Evolutionary conservation across 805 yeast species (phyloP).

Genomic region (Suhomyces prunicola): DNA sequence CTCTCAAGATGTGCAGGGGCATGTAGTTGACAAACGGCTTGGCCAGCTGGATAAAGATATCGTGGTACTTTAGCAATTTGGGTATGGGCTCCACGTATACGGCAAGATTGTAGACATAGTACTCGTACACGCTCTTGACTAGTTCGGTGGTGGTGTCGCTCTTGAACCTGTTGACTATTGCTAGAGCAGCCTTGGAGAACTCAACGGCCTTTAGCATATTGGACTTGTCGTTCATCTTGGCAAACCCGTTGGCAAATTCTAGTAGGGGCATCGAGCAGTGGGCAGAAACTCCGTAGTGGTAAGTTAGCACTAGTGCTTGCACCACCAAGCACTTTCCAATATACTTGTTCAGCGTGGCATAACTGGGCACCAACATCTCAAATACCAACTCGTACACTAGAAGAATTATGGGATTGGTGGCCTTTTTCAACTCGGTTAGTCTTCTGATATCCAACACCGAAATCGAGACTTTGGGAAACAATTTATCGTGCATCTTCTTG

Average conservation of each 20-base stretch:
- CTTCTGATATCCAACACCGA: conserved; percentile 37
- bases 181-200: conserved; percentile 38
- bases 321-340: conserved; percentile 31
- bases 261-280: conserved; percentile 39
- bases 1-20: conserved; percentile 10
- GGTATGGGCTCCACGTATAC: conserved; percentile 38
- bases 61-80: conserved; percentile 28
- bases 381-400: conserved; percentile 41
- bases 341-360: conserved; percentile 20
- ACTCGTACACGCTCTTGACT: conserved; percentile 38
- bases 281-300: conserved; percentile 39
- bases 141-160: conserved; percentile 32
- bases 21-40: conserved; percentile 10
- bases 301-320: conserved; percentile 31
- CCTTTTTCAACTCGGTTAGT: conserved; percentile 18
- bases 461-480: conserved; percentile 32
- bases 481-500: conserved; percentile 14
- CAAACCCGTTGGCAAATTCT: conserved; percentile 34
- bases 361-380: conserved; percentile 35
- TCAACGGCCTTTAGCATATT: conserved; percentile 40
- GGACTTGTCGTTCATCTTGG: conserved; percentile 22
- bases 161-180: conserved; percentile 27
- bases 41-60: conserved; percentile 12
- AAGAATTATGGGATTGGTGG: conserved; percentile 24
- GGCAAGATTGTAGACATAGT: conserved; percentile 42